Evolutionary conservation across 768 basidiomycete genomes (phyloP), one percentile per base, ranked within the genome.

Genomic region (Boletellus ananas): DNA sequence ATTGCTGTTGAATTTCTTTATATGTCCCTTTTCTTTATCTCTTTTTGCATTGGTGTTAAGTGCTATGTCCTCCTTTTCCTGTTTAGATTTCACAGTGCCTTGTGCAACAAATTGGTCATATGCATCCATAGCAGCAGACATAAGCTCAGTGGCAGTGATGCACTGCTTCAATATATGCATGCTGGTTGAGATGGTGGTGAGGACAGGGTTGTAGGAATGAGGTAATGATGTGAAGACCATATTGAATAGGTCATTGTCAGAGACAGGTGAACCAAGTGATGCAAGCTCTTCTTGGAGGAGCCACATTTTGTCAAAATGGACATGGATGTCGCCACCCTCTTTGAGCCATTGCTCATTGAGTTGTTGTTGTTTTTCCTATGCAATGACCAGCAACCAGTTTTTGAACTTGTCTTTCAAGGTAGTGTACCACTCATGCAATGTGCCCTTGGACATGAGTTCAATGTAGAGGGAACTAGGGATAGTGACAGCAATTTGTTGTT

Each of bases 151-250:
- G 7, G 37, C 20, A 12, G 37, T 38, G 18, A 38, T 21, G 6
- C 11, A 20, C 9, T 4, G 11, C 8, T 38, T 38, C 6, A 38
- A 11, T 2, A 38, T 4, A 2, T 11, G 18, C 37, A 38, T 38
- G n/a, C n/a, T 48, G 1, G 33, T 31, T n/a, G 17, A 55, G 39
- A 34, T 50, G 45, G 17, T 69, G 1, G 65, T 59, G n/a, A 55
- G 59, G 31, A 72, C 44, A 17, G 67, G 41, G 45, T 69, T 65
- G 49, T 68, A 74, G 17, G 64, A 68, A 4, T 41, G 14, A 14
- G 72, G 72, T 13, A 74, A 62, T 4, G 72, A 73, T 36, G 35
- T 8, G 16, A 36, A 36, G 35, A 36, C 35, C 35, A 36, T 20
- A n/a, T n/a, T n/a, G n/a, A n/a, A n/a, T n/a, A n/a, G n/a, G n/a